A percentile compares a stretch with the other conserved stretches of the same genome.
Conservation (phyloP, 768 basidiomycete species). For the Lactifluus echinatus region DNA sequence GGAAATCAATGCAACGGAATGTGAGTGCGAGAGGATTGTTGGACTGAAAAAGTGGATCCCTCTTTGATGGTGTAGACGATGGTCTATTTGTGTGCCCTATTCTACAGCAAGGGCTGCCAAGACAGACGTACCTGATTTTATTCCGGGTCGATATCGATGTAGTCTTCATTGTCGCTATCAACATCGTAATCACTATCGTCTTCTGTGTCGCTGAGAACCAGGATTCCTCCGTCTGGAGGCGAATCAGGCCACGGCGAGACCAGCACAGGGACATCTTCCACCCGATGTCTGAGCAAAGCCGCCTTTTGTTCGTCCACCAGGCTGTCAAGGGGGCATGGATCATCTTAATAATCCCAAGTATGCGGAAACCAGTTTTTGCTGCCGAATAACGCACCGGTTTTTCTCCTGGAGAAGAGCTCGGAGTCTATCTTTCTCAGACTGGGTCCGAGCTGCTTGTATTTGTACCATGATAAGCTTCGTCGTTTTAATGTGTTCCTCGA, state of each 20-base stretch:
- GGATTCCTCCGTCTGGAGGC: slow-evolving; percentile 32
- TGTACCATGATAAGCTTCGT: slow-evolving; percentile 42
- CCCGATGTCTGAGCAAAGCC: neutral
- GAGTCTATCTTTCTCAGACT: slow-evolving; percentile 41
- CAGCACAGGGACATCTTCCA: neutral
- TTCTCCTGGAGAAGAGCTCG: slow-evolving; percentile 38
- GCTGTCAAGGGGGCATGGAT: slow-evolving; percentile 24
- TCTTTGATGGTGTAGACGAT: neutral
- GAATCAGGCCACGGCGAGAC: slow-evolving; percentile 35
- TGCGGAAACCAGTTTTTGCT: neutral
- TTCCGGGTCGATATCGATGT: slow-evolving; percentile 10
- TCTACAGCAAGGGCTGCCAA: neutral
- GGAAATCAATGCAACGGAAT: neutral
- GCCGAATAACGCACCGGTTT: slow-evolving; percentile 38
- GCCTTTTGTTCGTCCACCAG: slow-evolving; percentile 29
- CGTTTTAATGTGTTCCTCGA: slow-evolving; percentile 43
- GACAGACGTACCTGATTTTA: slow-evolving; percentile 10
- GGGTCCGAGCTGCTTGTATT: slow-evolving; percentile 34
- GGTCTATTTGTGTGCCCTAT: neutral
- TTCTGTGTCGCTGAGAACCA: slow-evolving; percentile 38
- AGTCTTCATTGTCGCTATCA: slow-evolving; percentile 30
- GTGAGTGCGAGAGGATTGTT: neutral
- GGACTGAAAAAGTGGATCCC: neutral
- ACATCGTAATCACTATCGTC: slow-evolving; percentile 31
- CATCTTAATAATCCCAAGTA: slow-evolving; percentile 3